phyloP scores from a whole-genome alignment of 805 yeast species.

The Nakazawaea molendinolei region DNA sequence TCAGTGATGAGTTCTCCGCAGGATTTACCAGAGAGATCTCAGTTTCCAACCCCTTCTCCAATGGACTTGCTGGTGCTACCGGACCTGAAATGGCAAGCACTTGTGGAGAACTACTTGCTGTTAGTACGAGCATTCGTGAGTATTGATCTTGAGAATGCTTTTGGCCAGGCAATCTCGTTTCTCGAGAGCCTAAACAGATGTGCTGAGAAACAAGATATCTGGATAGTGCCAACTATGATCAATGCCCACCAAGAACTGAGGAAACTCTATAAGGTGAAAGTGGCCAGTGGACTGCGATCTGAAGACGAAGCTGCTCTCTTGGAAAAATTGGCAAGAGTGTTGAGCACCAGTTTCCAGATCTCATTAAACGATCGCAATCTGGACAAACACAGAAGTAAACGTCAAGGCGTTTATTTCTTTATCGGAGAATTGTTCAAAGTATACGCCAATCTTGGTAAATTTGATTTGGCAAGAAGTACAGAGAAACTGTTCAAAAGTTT shows the following conservation, averaged over 20 bases:
- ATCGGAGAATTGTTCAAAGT: constrained; percentile 62
- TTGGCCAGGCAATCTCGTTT: constrained; percentile 28
- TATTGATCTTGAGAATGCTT: constrained; percentile 29
- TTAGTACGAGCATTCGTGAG: constrained; percentile 29
- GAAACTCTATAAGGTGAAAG: constrained; percentile 30
- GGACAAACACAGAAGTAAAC: constrained; percentile 41
- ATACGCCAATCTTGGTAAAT: constrained; percentile 59
- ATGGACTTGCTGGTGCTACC: constrained; percentile 5
- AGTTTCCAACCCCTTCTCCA: too few species aligned
- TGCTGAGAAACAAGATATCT: constrained; percentile 44
- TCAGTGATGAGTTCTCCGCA: too few species aligned
- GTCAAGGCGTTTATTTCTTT: constrained; percentile 62
- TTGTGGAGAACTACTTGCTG: constrained; percentile 26
- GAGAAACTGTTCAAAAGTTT: constrained; percentile 34
- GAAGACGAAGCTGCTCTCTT: neutral
- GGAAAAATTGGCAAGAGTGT: constrained; percentile 24
- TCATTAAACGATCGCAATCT: constrained; percentile 74
- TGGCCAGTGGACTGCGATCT: neutral
- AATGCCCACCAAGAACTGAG: constrained; percentile 33
- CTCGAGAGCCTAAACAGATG: constrained; percentile 41
- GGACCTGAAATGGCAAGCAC: constrained; percentile 13
- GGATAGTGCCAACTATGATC: constrained; percentile 43
- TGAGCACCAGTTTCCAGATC: constrained; percentile 68
- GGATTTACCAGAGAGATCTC: too few species aligned
- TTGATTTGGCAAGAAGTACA: constrained; percentile 68